Evolutionary conservation across 1,284 basidiomycete species (phyloP).

Genomic region (Malassezia arunalokei): DNA sequence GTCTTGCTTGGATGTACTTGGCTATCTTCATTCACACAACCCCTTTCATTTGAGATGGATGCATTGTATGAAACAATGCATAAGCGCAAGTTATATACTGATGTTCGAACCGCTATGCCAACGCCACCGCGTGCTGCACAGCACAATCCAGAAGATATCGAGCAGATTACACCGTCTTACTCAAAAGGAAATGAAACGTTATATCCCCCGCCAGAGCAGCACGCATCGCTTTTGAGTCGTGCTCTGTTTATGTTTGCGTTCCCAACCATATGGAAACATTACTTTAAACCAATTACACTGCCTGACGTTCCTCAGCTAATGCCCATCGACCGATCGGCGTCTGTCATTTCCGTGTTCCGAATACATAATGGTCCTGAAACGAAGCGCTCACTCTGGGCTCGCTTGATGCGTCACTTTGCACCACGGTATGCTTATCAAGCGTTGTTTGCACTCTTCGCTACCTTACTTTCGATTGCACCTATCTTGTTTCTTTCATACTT

Average conservation of each 20-base stretch:
- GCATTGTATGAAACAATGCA: conserved; percentile 39
- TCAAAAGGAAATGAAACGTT: conserved; percentile 1
- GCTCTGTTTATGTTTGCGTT: conserved; percentile 34
- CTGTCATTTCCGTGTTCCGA: conserved; percentile 37
- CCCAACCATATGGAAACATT: conserved; percentile 48
- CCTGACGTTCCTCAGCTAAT: conserved; percentile 50
- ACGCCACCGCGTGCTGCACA: conserved; percentile 19
- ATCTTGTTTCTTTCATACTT: conserved; percentile 50
- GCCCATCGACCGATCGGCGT: conserved; percentile 50
- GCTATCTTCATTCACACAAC: conserved; percentile 26
- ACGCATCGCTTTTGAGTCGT: conserved; percentile 35
- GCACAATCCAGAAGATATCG: conserved; percentile 9
- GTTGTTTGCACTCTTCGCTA: conserved; percentile 48
- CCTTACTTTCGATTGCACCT: conserved; percentile 49
- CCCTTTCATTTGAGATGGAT: conserved; percentile 23
- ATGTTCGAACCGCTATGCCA: conserved; percentile 33
- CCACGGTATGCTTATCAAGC: conserved; percentile 39
- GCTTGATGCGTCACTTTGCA: conserved; percentile 47
- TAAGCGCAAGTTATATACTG: conserved; percentile 23
- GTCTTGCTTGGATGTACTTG: conserved; percentile 23
- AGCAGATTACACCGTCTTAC: background rate
- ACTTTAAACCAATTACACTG: conserved; percentile 47
- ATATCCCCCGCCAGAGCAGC: conserved; percentile 33
- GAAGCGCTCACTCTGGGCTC: conserved; percentile 35
- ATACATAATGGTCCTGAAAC: conserved; percentile 2